Conservation (phyloP, 768 basidiomycete species). For the Mycena rosella region DNA sequence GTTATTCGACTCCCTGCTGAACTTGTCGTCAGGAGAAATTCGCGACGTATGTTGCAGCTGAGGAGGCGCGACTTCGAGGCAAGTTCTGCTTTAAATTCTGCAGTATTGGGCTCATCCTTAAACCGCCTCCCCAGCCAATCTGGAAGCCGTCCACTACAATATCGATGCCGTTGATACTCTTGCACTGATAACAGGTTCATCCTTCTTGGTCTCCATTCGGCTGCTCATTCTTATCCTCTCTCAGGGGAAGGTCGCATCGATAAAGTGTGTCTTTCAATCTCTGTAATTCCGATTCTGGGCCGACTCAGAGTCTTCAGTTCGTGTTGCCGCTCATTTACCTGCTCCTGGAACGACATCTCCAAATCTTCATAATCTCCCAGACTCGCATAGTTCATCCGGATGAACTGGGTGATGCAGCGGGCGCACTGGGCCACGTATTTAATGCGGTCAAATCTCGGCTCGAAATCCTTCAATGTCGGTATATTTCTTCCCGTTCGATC, state of each 20-base stretch:
- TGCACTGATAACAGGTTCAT: conserved; percentile 24
- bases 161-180: conserved; percentile 27
- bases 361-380: conserved; percentile 24
- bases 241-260: conserved; percentile 28
- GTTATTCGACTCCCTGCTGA: no score
- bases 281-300: not conserved
- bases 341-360: conserved; percentile 26
- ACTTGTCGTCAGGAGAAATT: conserved; percentile 21
- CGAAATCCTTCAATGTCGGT: conserved; percentile 9
- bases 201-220: not conserved
- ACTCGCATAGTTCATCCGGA: conserved; percentile 12
- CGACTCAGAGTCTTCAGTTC: conserved; percentile 9
- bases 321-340: conserved; percentile 19
- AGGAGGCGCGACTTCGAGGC: conserved; percentile 29
- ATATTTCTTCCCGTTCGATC: not conserved
- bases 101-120: not conserved
- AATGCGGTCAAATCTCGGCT: conserved; percentile 1
- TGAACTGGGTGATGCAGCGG: conserved; percentile 20
- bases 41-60: conserved; percentile 13
- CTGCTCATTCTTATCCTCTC: not conserved
- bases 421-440: conserved; percentile 4
- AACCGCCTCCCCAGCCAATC: conserved; percentile 17
- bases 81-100: not conserved
- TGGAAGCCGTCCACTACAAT: conserved; percentile 30
- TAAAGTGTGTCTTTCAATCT: conserved; percentile 9